Conservation (phyloP, 2,329 filamentous ascomycete species). For the Fusarium anthophilum region DNA sequence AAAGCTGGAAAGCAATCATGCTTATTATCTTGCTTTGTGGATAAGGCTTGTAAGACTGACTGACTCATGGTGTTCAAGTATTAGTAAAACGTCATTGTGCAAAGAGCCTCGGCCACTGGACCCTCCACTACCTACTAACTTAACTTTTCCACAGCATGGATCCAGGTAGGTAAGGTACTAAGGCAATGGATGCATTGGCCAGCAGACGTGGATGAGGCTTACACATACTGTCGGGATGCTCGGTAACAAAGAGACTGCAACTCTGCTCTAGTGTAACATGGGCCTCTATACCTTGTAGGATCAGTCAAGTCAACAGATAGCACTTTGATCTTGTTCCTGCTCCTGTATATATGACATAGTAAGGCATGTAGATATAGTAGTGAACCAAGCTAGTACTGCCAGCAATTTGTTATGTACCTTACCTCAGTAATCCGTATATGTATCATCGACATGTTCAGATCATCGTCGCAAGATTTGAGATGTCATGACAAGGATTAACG, state of each 20-base stretch:
- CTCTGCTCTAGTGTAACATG: background rate
- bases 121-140: background rate
- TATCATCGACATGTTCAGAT: background rate
- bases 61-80: background rate
- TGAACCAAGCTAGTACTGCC: background rate
- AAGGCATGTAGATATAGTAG: background rate
- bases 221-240: constrained; percentile 20
- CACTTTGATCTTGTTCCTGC: background rate
- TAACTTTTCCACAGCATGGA: background rate
- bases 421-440: background rate
- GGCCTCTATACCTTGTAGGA: background rate
- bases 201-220: constrained; percentile 12
- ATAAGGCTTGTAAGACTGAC: background rate
- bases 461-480: background rate
- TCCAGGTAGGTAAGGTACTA: background rate
- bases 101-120: background rate
- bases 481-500: background rate
- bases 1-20: background rate
- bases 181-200: background rate
- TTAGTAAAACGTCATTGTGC: constrained; percentile 24
- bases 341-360: background rate
- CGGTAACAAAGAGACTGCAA: background rate
- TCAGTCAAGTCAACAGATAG: background rate
- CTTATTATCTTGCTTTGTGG: constrained; percentile 8
- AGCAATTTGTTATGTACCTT: background rate